phyloP scores from a whole-genome alignment of 352 stramenopile species.

The Globisporangium uncinulatum region DNA sequence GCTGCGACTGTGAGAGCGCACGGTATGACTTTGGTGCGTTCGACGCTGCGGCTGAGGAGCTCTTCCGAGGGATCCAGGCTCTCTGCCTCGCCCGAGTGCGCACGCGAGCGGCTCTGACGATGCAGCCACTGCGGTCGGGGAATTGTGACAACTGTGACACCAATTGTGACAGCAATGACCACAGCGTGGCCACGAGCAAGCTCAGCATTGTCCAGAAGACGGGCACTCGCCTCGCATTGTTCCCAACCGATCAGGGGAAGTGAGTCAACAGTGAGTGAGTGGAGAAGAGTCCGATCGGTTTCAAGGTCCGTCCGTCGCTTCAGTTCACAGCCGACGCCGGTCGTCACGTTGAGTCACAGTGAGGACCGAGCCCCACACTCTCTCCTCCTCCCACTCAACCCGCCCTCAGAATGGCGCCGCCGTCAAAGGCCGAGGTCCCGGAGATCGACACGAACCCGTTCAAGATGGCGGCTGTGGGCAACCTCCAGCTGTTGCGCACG shows the following conservation, averaged over 20 bases:
- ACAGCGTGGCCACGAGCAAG: background rate
- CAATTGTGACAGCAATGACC: slow-evolving; percentile 1
- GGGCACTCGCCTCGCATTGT: too few species aligned
- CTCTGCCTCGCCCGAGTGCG: slow-evolving; percentile 20
- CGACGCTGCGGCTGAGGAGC: slow-evolving; percentile 33
- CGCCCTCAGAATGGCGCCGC: too few species aligned
- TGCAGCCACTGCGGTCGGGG: slow-evolving; percentile 21
- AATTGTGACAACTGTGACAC: background rate
- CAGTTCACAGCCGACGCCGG: too few species aligned
- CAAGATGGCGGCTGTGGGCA: slow-evolving; percentile 80
- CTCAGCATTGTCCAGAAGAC: background rate
- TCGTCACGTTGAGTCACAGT: too few species aligned
- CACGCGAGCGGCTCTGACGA: slow-evolving; percentile 25
- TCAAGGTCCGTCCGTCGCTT: too few species aligned
- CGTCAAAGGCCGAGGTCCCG: slow-evolving; percentile 63
- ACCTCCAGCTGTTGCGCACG: slow-evolving; percentile 59
- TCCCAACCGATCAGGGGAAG: slow-evolving; percentile 8
- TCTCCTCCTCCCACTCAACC: too few species aligned
- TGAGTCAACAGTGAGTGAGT: too few species aligned
- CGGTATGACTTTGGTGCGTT: slow-evolving; percentile 41
- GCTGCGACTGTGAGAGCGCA: slow-evolving; percentile 17
- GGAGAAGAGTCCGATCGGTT: too few species aligned
- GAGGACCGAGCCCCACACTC: too few species aligned
- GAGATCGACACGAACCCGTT: slow-evolving; percentile 83
- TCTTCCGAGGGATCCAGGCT: slow-evolving; percentile 32